Conservation (phyloP, 805 yeast genomes). For the Wickerhamiella cacticola region DNA sequence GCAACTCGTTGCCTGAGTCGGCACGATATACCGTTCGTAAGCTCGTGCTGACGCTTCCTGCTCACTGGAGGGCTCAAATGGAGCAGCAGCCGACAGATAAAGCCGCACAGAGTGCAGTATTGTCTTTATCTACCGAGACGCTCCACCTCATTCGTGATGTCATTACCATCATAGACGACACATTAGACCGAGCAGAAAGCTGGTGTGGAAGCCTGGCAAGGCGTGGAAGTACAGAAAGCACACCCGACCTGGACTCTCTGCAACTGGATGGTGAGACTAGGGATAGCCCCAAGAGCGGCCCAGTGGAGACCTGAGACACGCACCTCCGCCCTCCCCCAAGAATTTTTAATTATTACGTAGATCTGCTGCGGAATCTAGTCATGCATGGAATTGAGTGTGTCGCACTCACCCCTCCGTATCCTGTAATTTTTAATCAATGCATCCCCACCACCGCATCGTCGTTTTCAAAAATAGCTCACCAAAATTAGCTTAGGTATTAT, state of each 20-base stretch:
- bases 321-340: not conserved
- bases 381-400: too few relatives aligned
- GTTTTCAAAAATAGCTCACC: too few relatives aligned
- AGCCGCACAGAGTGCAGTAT: constrained; percentile 49
- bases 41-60: constrained; percentile 62
- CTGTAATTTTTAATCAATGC: too few relatives aligned
- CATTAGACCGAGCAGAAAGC: constrained; percentile 68
- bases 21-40: constrained; percentile 73
- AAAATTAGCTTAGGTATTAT: too few relatives aligned
- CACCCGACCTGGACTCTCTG: constrained; percentile 9
- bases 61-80: constrained; percentile 43
- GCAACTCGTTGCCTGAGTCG: constrained; percentile 61
- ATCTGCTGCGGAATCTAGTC: too few relatives aligned
- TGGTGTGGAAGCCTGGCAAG: constrained; percentile 41
- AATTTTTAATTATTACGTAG: too few relatives aligned
- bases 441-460: too few relatives aligned
- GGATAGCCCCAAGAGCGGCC: constrained; percentile 1
- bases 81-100: constrained; percentile 23
- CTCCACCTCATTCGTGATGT: constrained; percentile 75
- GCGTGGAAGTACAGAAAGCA: constrained; percentile 1
- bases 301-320: not conserved
- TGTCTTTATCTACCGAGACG: constrained; percentile 79
- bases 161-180: constrained; percentile 73
- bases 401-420: too few relatives aligned
- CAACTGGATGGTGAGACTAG: not conserved